phyloP scores from a whole-genome alignment of 306 rosid genomes.

The Acacia acuminata region DNA sequence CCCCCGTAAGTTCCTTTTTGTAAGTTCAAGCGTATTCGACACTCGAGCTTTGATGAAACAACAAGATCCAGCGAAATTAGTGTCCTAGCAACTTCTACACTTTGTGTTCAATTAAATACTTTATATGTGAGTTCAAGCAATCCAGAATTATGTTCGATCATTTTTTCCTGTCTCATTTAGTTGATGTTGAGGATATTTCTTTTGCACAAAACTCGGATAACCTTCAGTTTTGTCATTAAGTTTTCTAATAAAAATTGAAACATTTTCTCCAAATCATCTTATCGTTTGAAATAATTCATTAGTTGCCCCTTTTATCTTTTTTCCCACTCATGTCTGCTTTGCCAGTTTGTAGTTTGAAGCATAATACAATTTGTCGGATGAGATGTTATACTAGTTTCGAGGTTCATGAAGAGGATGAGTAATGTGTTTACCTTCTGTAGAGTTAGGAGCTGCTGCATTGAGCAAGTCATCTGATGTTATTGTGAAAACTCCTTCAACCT shows the following conservation, averaged over 20 bases:
- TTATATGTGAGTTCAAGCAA: constrained; percentile 72
- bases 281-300: neutral
- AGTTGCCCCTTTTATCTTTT: neutral
- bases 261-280: constrained; percentile 3
- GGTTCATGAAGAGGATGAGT: neutral
- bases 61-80: constrained; percentile 63
- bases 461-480: neutral
- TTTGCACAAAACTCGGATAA: neutral
- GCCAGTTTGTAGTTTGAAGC: constrained; percentile 16
- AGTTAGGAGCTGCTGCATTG: neutral
- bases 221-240: neutral
- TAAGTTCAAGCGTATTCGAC: constrained; percentile 28
- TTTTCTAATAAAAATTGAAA: neutral
- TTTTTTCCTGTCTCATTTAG: neutral
- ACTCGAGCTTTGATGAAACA: constrained; percentile 79
- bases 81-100: constrained; percentile 73
- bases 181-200: neutral
- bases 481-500: neutral
- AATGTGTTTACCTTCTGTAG: neutral
- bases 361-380: neutral
- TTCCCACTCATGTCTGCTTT: neutral
- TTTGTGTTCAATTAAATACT: constrained; percentile 92
- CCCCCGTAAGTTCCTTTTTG: too few relatives aligned
- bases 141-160: constrained; percentile 35
- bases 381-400: neutral